phyloP scores from a whole-genome alignment of 148 eudicot species.

The Arctostaphylos glauca region DNA sequence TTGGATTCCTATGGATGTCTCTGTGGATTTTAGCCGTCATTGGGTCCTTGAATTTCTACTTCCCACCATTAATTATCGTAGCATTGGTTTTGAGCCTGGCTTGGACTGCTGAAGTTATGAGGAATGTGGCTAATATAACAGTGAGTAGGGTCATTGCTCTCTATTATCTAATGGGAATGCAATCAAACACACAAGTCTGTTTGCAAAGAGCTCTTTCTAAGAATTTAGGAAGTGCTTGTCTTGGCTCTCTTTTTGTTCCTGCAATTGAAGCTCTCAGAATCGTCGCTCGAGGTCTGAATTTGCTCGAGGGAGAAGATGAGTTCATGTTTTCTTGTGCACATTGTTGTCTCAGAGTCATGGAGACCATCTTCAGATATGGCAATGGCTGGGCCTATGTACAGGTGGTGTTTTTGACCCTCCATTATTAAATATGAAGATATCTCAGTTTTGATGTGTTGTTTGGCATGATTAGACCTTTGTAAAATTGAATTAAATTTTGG shows the following conservation, averaged over 20 bases:
- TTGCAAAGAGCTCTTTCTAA: slow-evolving; percentile 80
- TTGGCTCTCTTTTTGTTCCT: slow-evolving; percentile 90
- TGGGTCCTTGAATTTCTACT: slow-evolving; percentile 78
- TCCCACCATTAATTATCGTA: slow-evolving; percentile 58
- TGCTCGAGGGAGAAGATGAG: slow-evolving; percentile 95
- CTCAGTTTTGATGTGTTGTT: too few relatives aligned
- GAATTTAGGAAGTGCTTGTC: slow-evolving; percentile 87
- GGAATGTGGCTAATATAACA: slow-evolving; percentile 89
- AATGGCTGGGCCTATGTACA: slow-evolving; percentile 99
- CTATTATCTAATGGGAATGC: slow-evolving; percentile 94
- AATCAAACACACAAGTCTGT: slow-evolving; percentile 74
- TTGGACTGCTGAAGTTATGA: slow-evolving; percentile 95
- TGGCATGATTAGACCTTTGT: slow-evolving; percentile 6
- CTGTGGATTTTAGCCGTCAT: slow-evolving; percentile 83
- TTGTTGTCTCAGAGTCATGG: slow-evolving; percentile 81
- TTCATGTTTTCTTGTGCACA: slow-evolving; percentile 99
- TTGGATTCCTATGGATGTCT: slow-evolving; percentile 86
- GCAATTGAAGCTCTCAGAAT: slow-evolving; percentile 86
- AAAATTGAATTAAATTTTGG: background rate
- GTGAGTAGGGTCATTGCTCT: slow-evolving; percentile 82
- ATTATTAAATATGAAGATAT: background rate
- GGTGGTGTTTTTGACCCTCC: slow-evolving; percentile 29
- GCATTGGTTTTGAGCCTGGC: slow-evolving; percentile 63
- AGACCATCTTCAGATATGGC: slow-evolving; percentile 76
- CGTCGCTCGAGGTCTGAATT: slow-evolving; percentile 75